A percentile compares a stretch with the other conserved stretches of the same genome.
Evolutionary conservation across 768 basidiomycete species (phyloP).

Genomic region (Phlegmacium glaucopus): DNA sequence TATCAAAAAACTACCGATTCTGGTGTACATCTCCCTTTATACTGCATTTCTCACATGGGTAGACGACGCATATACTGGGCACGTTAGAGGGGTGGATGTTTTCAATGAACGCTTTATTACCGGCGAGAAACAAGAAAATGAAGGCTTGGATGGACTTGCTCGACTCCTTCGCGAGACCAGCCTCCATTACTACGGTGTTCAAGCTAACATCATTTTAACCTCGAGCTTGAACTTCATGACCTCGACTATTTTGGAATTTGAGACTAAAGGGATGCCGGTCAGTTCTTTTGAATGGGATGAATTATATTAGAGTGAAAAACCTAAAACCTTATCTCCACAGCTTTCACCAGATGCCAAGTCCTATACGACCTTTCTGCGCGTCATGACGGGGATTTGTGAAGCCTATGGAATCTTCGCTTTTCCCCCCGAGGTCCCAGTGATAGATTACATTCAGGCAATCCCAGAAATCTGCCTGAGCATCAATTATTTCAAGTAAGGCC

Average conservation of each 20-base stretch:
- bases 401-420: conserved; percentile 35
- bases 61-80: conserved; percentile 31
- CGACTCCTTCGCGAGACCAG: conserved; percentile 26
- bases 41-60: conserved; percentile 32
- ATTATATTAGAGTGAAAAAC: too few species aligned
- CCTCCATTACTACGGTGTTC: conserved; percentile 23
- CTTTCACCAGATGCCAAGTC: conserved; percentile 7
- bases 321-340: not conserved
- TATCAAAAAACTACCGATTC: conserved; percentile 22
- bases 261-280: conserved; percentile 10
- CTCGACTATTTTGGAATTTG: conserved; percentile 16
- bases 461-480: conserved; percentile 33
- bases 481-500: conserved; percentile 36
- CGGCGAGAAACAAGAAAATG: conserved; percentile 23
- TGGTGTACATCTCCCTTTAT: conserved; percentile 35
- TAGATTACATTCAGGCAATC: conserved; percentile 26
- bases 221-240: conserved; percentile 33
- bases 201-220: conserved; percentile 32
- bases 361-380: conserved; percentile 21
- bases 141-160: conserved; percentile 31
- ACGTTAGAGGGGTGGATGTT: conserved; percentile 21
- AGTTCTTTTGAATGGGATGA: not conserved
- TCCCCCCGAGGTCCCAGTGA: conserved; percentile 25
- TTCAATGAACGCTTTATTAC: conserved; percentile 32
- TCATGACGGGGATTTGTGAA: conserved; percentile 32